Percentiles rank a stretch among this genome's conserved stretches.
Conservation (phyloP, 2,329 filamentous ascomycete genomes). For the Claviceps sorghi region DNA sequence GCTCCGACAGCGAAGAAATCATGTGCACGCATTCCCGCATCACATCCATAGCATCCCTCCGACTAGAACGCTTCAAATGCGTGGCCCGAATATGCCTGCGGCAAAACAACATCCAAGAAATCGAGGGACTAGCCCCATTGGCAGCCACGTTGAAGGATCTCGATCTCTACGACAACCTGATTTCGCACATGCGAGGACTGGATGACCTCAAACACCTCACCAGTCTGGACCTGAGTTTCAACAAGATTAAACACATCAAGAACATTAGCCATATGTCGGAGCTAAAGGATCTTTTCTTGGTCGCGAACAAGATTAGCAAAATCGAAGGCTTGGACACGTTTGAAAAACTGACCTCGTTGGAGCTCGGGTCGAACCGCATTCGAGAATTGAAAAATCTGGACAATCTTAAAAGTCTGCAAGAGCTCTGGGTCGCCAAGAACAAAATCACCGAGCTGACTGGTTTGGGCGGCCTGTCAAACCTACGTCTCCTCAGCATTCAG, state of each 20-base stretch:
- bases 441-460: slow-evolving; percentile 78
- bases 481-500: slow-evolving; percentile 85
- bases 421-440: slow-evolving; percentile 93
- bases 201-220: slow-evolving; percentile 64
- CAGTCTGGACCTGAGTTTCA: slow-evolving; percentile 84
- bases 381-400: slow-evolving; percentile 78
- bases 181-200: slow-evolving; percentile 71
- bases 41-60: slow-evolving; percentile 59
- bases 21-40: slow-evolving; percentile 82
- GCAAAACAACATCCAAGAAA: slow-evolving; percentile 73
- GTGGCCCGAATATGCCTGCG: slow-evolving; percentile 72
- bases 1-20: slow-evolving; percentile 57
- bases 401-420: slow-evolving; percentile 59
- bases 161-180: slow-evolving; percentile 93
- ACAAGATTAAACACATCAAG: slow-evolving; percentile 98
- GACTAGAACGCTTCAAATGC: slow-evolving; percentile 69
- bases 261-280: slow-evolving; percentile 63
- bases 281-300: slow-evolving; percentile 75
- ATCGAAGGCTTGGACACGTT: slow-evolving; percentile 77
- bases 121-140: slow-evolving; percentile 57
- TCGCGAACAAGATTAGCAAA: slow-evolving; percentile 81
- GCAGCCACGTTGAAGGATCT: slow-evolving; percentile 61
- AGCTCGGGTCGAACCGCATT: slow-evolving; percentile 85
- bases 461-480: slow-evolving; percentile 57
- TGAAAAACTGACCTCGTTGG: slow-evolving; percentile 62